Evolutionary conservation across 2,329 filamentous ascomycete genomes (phyloP).

Genomic region (Thielaviopsis punctulata): DNA sequence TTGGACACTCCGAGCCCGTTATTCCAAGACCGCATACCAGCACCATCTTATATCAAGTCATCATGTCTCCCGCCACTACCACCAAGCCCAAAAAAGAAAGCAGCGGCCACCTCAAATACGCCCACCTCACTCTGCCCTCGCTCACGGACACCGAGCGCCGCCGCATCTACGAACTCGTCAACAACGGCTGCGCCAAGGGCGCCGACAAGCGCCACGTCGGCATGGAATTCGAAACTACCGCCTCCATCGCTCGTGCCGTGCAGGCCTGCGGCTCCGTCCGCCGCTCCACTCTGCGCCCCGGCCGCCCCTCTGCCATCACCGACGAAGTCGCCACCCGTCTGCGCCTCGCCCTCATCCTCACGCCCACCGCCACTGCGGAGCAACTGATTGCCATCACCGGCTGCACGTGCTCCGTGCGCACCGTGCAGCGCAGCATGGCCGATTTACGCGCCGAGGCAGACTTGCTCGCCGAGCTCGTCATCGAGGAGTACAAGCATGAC

Average conservation of each 20-base stretch:
- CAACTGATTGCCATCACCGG: constrained; percentile 9
- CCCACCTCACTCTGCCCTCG: constrained; percentile 5
- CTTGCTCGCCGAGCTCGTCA: constrained; percentile 8
- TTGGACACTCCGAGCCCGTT: too few species aligned
- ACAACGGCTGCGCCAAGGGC: constrained; percentile 2
- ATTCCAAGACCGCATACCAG: too few species aligned
- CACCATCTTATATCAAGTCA: background rate
- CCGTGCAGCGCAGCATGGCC: constrained; percentile 10
- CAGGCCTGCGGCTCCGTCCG: background rate
- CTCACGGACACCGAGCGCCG: constrained; percentile 6
- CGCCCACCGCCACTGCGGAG: constrained; percentile 10
- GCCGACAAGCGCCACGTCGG: constrained; percentile 1
- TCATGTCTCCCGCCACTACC: background rate
- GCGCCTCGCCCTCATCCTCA: constrained; percentile 8
- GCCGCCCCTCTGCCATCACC: constrained; percentile 8
- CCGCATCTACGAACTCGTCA: constrained; percentile 6
- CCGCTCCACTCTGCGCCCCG: background rate
- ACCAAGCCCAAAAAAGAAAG: constrained; percentile 3
- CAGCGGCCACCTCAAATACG: constrained; percentile 7
- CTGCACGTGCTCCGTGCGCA: constrained; percentile 10
- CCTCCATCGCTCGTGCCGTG: background rate
- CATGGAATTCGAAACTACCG: constrained; percentile 4
- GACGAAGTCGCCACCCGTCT: constrained; percentile 8
- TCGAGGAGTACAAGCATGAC: constrained; percentile 10
- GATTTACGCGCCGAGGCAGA: constrained; percentile 7